A percentile compares a stretch with the other conserved stretches of the same genome.
Conservation (phyloP, 208 protist genomes). For the Phytomonas sp. region DNA sequence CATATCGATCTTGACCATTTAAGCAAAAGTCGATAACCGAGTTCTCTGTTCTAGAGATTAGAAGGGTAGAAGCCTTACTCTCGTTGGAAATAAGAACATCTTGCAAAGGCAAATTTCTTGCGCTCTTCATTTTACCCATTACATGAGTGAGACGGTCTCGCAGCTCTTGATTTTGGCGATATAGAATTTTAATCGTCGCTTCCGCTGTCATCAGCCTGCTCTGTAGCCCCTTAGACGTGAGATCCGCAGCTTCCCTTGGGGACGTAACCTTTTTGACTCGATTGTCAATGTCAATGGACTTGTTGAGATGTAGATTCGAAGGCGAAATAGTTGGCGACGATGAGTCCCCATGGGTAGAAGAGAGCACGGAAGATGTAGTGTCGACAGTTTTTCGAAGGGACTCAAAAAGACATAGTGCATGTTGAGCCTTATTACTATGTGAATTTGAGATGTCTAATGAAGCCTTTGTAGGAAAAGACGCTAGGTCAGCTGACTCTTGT, state of each 20-base stretch:
- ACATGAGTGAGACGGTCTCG: not conserved
- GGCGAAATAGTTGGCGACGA: not conserved
- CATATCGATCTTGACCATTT: not conserved
- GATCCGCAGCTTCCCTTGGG: not conserved
- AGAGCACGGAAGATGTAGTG: slow-evolving; percentile 1
- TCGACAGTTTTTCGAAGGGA: slow-evolving; percentile 11
- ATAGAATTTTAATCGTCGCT: not conserved
- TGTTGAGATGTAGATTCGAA: not conserved
- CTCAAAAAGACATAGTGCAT: slow-evolving; percentile 16
- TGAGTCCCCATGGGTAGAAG: not conserved
- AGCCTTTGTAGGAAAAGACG: not conserved
- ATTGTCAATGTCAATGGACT: not conserved
- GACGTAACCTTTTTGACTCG: not conserved
- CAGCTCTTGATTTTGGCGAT: slow-evolving; percentile 3
- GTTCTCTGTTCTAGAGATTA: not conserved
- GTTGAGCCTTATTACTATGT: slow-evolving; percentile 7
- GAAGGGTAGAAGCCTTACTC: not conserved
- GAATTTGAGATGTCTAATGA: not conserved
- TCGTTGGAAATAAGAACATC: slow-evolving; percentile 3
- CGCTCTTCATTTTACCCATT: not conserved
- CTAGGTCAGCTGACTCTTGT: not conserved
- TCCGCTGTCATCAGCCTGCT: not conserved
- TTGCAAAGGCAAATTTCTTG: slow-evolving; percentile 7
- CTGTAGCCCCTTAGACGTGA: not conserved
- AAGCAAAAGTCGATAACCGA: not conserved